phyloP scores from a whole-genome alignment of 2,329 filamentous ascomycete species.

The Ophiostoma australiae region DNA sequence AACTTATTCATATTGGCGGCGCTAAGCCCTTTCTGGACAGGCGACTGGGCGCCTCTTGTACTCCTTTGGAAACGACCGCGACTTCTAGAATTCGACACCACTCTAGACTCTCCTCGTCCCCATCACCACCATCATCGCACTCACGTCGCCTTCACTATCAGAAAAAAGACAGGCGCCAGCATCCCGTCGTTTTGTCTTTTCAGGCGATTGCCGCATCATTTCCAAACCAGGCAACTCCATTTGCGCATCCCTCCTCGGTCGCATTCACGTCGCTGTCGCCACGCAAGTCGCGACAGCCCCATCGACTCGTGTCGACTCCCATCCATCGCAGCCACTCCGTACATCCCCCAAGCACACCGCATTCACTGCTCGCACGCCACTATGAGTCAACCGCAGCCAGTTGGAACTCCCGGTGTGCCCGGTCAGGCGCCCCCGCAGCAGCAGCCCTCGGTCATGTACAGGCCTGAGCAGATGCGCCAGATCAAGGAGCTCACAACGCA shows the following conservation, averaged over 20 bases:
- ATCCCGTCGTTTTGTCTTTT: background rate
- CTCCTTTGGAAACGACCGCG: background rate
- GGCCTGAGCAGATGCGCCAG: slow-evolving; percentile 48
- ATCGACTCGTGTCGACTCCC: background rate
- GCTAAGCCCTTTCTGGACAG: background rate
- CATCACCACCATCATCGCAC: background rate
- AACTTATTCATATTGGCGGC: background rate
- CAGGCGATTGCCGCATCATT: background rate
- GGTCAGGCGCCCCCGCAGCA: slow-evolving; percentile 22
- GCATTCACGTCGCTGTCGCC: background rate
- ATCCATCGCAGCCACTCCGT: background rate
- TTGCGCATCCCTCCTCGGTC: background rate
- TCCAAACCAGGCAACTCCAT: background rate
- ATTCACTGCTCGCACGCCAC: background rate
- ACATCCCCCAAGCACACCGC: background rate
- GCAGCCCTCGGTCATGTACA: slow-evolving; percentile 38
- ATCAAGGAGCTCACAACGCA: slow-evolving; percentile 48
- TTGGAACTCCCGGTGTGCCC: slow-evolving; percentile 6
- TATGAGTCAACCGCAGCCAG: slow-evolving; percentile 7
- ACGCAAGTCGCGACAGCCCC: background rate
- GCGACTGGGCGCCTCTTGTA: background rate
- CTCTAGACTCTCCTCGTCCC: background rate
- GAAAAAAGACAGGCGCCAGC: background rate
- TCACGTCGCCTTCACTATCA: background rate
- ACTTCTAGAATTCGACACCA: background rate